Conservation (phyloP, 2,329 filamentous ascomycete species). For the Ceratocystis albifundus region DNA sequence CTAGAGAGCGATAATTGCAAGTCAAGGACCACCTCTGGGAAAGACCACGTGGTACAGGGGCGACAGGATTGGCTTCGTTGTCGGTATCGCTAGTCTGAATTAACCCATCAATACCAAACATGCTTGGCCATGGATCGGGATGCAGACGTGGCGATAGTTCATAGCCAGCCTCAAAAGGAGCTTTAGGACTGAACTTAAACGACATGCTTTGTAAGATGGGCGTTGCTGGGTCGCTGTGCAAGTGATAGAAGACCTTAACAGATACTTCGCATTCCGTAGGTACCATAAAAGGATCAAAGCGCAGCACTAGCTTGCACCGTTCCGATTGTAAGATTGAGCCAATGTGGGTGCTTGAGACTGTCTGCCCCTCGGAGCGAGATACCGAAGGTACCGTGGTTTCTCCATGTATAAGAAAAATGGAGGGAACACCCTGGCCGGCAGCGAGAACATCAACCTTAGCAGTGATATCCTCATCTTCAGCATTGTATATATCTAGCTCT, state of each 20-base stretch:
- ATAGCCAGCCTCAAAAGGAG: slow-evolving; percentile 85
- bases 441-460: slow-evolving; percentile 59
- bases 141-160: slow-evolving; percentile 73
- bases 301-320: slow-evolving; percentile 36
- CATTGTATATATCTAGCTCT: slow-evolving; percentile 61
- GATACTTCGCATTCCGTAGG: slow-evolving; percentile 55
- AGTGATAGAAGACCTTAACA: slow-evolving; percentile 63
- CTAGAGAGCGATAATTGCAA: slow-evolving; percentile 65
- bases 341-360: slow-evolving; percentile 34
- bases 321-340: slow-evolving; percentile 39
- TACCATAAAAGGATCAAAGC: slow-evolving; percentile 39
- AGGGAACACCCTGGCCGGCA: slow-evolving; percentile 45
- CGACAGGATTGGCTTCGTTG: slow-evolving; percentile 29
- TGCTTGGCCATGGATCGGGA: slow-evolving; percentile 69
- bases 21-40: slow-evolving; percentile 71
- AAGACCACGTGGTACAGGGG: slow-evolving; percentile 44
- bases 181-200: slow-evolving; percentile 60
- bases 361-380: slow-evolving; percentile 34
- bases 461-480: slow-evolving; percentile 67
- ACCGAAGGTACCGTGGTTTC: slow-evolving; percentile 30
- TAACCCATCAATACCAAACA: slow-evolving; percentile 55
- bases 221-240: slow-evolving; percentile 68
- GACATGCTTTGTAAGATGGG: slow-evolving; percentile 63
- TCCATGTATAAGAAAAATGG: slow-evolving; percentile 34
- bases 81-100: slow-evolving; percentile 22